A percentile compares a stretch with the other conserved stretches of the same genome.
These are phyloP conservation scores for Aspergillus hortae DNA, from an alignment of 2,329 filamentous ascomycete genomes.

Conservation along the genomic window DNA sequence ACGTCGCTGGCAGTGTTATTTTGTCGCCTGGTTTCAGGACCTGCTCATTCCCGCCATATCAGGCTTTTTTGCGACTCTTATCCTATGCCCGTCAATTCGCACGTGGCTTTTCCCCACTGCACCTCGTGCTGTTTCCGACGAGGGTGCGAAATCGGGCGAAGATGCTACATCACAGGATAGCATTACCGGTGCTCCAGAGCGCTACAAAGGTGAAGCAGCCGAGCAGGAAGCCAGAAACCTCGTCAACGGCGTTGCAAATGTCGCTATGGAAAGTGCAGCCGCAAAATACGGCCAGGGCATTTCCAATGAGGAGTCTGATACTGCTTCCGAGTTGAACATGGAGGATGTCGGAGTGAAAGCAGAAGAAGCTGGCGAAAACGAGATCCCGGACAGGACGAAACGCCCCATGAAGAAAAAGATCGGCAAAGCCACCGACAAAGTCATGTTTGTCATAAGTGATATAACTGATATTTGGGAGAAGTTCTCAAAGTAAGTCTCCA, in stretches of 20 bases:
- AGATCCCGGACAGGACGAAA: slow-evolving; percentile 61
- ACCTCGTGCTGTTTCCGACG: slow-evolving; percentile 62
- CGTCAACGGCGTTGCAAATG: slow-evolving; percentile 67
- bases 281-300: slow-evolving; percentile 71
- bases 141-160: slow-evolving; percentile 54
- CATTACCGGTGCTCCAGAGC: slow-evolving; percentile 74
- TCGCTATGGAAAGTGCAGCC: slow-evolving; percentile 70
- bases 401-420: slow-evolving; percentile 74
- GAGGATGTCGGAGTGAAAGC: slow-evolving; percentile 54
- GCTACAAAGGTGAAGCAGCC: slow-evolving; percentile 76
- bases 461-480: slow-evolving; percentile 62
- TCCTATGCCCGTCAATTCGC: slow-evolving; percentile 63
- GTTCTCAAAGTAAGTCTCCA: slow-evolving; percentile 52
- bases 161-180: slow-evolving; percentile 59
- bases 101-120: slow-evolving; percentile 63
- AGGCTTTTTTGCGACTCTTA: slow-evolving; percentile 59
- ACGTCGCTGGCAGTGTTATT: slow-evolving; percentile 43
- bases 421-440: slow-evolving; percentile 69
- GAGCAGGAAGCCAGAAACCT: slow-evolving; percentile 81
- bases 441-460: slow-evolving; percentile 66
- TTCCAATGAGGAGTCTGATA: slow-evolving; percentile 46
- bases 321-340: slow-evolving; percentile 44
- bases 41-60: slow-evolving; percentile 62
- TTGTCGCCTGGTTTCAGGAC: slow-evolving; percentile 68
- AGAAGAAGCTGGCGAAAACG: slow-evolving; percentile 48